phyloP scores from a whole-genome alignment of 192 early-diverging fungal species.

The Mortierella claussenii region DNA sequence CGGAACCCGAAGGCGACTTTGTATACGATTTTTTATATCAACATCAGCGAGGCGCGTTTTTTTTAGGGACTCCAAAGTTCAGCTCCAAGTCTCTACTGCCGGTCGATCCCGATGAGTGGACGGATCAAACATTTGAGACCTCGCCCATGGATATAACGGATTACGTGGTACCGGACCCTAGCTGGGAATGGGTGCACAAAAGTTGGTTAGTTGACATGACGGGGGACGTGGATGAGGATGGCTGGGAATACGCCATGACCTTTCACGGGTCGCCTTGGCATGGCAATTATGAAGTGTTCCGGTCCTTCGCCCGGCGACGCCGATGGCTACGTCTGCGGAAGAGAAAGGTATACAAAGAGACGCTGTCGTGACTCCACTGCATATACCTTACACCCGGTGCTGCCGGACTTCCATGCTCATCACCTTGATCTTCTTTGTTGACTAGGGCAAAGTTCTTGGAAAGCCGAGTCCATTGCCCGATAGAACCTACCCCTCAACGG shows the following conservation, averaged over 20 bases:
- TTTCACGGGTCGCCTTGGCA: constrained; percentile 66
- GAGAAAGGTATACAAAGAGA: constrained; percentile 31
- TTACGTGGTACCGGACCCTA: constrained; percentile 61
- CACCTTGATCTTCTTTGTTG: background rate
- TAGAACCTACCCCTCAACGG: constrained; percentile 19
- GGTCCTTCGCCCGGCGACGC: constrained; percentile 65
- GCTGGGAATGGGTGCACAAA: constrained; percentile 69
- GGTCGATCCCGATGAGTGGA: constrained; percentile 66
- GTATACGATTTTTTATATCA: constrained; percentile 50
- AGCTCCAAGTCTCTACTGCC: constrained; percentile 66
- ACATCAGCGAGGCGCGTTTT: constrained; percentile 42
- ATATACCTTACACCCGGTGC: too few relatives aligned
- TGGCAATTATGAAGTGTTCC: constrained; percentile 62
- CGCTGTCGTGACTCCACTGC: too few relatives aligned
- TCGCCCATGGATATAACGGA: constrained; percentile 60
- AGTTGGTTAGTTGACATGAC: constrained; percentile 70
- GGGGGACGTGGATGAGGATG: constrained; percentile 67
- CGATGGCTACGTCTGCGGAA: constrained; percentile 63
- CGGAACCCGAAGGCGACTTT: constrained; percentile 34
- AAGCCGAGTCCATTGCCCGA: constrained; percentile 44
- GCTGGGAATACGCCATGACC: constrained; percentile 66
- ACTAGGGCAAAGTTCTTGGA: constrained; percentile 12
- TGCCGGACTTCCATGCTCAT: too few relatives aligned
- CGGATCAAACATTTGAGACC: constrained; percentile 36
- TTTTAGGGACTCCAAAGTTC: constrained; percentile 55